phyloP scores from a whole-genome alignment of 495 filamentous ascomycete genomes.

The Bacidia rubella region DNA sequence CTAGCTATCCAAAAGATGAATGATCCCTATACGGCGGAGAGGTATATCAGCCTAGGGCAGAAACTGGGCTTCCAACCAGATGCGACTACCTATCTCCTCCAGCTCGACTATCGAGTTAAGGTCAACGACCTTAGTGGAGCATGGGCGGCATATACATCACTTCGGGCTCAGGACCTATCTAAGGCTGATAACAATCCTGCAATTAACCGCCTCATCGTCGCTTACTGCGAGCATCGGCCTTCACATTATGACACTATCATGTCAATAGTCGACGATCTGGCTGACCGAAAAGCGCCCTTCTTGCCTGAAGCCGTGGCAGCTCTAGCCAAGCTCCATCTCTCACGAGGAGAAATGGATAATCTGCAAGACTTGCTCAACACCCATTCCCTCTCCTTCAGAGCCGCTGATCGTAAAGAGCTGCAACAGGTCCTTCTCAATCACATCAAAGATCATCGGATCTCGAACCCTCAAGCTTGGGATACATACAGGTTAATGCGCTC shows the following conservation, averaged over 20 bases:
- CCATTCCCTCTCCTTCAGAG: constrained; percentile 47
- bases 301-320: constrained; percentile 58
- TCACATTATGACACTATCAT: constrained; percentile 53
- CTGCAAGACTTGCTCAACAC: constrained; percentile 65
- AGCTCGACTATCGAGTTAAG: constrained; percentile 60
- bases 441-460: constrained; percentile 45
- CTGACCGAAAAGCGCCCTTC: constrained; percentile 52
- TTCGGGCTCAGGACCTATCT: constrained; percentile 37
- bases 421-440: constrained; percentile 50
- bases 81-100: constrained; percentile 52
- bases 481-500: constrained; percentile 62
- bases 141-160: constrained; percentile 43
- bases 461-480: constrained; percentile 58
- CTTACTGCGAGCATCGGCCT: constrained; percentile 45
- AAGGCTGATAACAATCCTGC: constrained; percentile 43
- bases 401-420: constrained; percentile 48
- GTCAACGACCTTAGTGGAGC: constrained; percentile 56
- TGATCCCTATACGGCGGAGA: constrained; percentile 57
- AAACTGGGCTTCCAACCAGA: constrained; percentile 51
- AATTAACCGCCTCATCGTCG: constrained; percentile 63
- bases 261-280: constrained; percentile 59
- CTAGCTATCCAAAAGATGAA: constrained; percentile 49
- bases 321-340: constrained; percentile 56
- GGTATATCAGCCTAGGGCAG: constrained; percentile 50
- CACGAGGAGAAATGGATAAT: constrained; percentile 57